Percentiles rank a stretch among this genome's conserved stretches.
Conservation (phyloP, 345 rosid genomes). For the Viola odorata region DNA sequence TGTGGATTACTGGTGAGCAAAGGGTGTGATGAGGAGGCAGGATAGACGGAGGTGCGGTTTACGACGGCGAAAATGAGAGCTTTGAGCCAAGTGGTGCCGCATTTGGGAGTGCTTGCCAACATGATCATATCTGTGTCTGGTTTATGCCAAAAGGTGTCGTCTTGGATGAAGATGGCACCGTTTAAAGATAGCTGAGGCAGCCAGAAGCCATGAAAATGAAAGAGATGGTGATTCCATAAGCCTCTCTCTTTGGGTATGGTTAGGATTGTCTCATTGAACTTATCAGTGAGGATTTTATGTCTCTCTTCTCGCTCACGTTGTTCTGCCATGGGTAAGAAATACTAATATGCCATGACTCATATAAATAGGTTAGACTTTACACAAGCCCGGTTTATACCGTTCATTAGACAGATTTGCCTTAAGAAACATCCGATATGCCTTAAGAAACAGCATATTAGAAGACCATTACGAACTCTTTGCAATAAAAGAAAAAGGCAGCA, state of each 20-base stretch:
- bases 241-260: conserved; percentile 37
- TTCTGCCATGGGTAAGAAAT: too few relatives aligned
- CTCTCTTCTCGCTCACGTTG: too few relatives aligned
- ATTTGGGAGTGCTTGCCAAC: conserved; percentile 51
- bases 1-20: conserved; percentile 48
- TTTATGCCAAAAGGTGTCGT: conserved; percentile 34
- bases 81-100: conserved; percentile 66
- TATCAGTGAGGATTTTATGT: too few relatives aligned
- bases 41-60: conserved; percentile 12
- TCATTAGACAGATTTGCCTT: too few relatives aligned
- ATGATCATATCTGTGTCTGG: conserved; percentile 28
- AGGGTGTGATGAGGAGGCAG: conserved; percentile 28
- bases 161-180: conserved; percentile 32
- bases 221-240: conserved; percentile 28
- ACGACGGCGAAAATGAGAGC: conserved; percentile 41
- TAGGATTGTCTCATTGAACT: conserved; percentile 14
- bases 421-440: conserved; percentile 93
- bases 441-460: conserved; percentile 20
- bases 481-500: not conserved
- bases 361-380: too few relatives aligned
- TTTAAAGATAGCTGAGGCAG: conserved; percentile 31
- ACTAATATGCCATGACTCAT: too few relatives aligned
- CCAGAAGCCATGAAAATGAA: conserved; percentile 56
- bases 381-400: too few relatives aligned
- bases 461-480: not conserved